Percentiles rank a stretch among this genome's conserved stretches.
Evolutionary conservation across 148 eudicot species (phyloP).

Genomic region (Polygonum maritimum): DNA sequence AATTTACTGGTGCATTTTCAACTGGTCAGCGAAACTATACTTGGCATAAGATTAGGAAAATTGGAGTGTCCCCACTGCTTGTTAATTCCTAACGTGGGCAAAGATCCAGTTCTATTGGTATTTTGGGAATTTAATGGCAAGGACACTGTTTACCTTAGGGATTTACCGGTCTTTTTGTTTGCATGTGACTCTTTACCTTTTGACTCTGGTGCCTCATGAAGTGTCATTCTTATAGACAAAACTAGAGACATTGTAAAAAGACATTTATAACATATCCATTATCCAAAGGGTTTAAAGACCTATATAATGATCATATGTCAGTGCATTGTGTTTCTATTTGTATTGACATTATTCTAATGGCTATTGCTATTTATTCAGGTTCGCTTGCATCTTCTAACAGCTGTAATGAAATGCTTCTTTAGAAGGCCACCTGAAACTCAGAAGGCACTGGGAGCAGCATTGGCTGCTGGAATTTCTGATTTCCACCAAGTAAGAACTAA

Average conservation of each 20-base stretch:
- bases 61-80: neutral
- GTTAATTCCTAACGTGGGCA: neutral
- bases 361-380: constrained; percentile 40
- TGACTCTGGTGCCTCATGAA: neutral
- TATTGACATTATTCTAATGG: constrained; percentile 1
- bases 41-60: neutral
- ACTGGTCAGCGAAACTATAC: neutral
- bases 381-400: constrained; percentile 87
- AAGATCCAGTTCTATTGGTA: neutral
- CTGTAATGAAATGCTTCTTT: constrained; percentile 91
- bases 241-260: no score
- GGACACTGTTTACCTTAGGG: neutral
- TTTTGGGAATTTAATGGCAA: neutral
- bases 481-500: constrained; percentile 93
- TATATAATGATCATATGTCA: neutral
- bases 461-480: constrained; percentile 93
- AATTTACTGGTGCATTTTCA: neutral
- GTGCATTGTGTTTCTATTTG: neutral
- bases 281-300: neutral
- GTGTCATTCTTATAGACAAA: neutral
- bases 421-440: constrained; percentile 98
- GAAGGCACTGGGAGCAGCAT: constrained; percentile 82
- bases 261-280: no score
- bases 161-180: neutral
- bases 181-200: neutral